Conservation (phyloP, 257 asterid genomes). For the Fraxinus excelsior region DNA sequence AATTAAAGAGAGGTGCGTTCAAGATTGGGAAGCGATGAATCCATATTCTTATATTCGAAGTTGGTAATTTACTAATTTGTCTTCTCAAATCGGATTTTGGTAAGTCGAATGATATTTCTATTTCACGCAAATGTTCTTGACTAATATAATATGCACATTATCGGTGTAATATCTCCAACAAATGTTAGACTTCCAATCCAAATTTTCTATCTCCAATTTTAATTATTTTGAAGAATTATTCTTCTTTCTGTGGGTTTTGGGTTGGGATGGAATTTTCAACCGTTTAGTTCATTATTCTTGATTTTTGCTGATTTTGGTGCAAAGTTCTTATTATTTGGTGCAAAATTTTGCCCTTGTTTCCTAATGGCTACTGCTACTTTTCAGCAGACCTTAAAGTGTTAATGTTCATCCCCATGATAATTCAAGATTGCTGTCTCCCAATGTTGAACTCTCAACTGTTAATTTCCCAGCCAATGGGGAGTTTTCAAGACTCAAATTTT, state of each 20-base stretch:
- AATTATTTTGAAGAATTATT: not conserved
- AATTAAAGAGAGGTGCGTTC: too few species aligned
- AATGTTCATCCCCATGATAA: slow-evolving; percentile 36
- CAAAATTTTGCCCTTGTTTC: not conserved
- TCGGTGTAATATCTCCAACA: too few species aligned
- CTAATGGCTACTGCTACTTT: slow-evolving; percentile 53
- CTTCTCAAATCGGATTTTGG: too few species aligned
- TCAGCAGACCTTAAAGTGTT: slow-evolving; percentile 45
- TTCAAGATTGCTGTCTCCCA: slow-evolving; percentile 42
- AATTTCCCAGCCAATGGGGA: slow-evolving; percentile 44
- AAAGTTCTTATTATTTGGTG: too few species aligned
- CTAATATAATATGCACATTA: too few species aligned
- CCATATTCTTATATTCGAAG: too few species aligned
- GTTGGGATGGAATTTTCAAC: not conserved
- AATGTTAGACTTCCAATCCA: too few species aligned
- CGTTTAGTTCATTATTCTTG: not conserved
- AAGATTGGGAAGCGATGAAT: too few species aligned
- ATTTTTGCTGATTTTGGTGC: slow-evolving; percentile 1
- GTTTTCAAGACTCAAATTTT: slow-evolving; percentile 37
- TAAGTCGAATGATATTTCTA: too few species aligned
- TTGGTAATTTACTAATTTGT: too few species aligned
- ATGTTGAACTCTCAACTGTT: slow-evolving; percentile 35
- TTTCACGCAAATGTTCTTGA: too few species aligned
- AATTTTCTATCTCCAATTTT: not conserved
- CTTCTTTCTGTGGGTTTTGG: not conserved